Evolutionary conservation across 208 protist genomes (phyloP), one percentile per base, ranked within the genome.

Genomic region (Leishmania guyanensis): DNA sequence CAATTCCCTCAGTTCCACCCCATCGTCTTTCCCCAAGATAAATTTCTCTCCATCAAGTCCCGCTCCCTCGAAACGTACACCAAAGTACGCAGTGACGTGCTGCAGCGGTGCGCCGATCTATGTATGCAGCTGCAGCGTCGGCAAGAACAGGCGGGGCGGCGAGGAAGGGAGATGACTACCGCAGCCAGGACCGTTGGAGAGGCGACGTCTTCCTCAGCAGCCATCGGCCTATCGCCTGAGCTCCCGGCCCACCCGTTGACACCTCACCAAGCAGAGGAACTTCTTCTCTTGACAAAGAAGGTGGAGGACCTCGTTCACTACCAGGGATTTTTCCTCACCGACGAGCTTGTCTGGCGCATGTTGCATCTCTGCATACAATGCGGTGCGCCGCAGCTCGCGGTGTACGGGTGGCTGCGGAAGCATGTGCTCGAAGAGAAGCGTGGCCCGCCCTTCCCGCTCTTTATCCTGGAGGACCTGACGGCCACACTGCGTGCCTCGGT

Each of bases 21-120:
- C 26, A 68, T 87, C 14, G 84, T 83, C 0, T 96, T 95, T 53
- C 83, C 83, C 64, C 84, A 89, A 29, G 93, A 93, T 46, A 96
- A 95, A 75, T 96, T 95, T 78, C 88, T 96, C 48, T 94, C 93
- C 16, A 91, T 96, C 65, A 91, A 94, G 72, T 92, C 81, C 14
- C 90, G 93, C 53, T 89, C 86, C 0, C 76, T 87, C 5, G 91
- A 93, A 26, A 84, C 62, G 26, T 95, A 90, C 69, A 85, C 91
- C 51, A 83, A 86, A 36, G 68, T 84, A n/a, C 90, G 87, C 29
- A 51, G 83, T n/a, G 87, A 90, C 50, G 74, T 93, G 33, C 75
- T 94, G 22, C 75, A 84, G 79, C 84, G 90, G 2, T 78, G 81
- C 36, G 82, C 80, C 10, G 80, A 91, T 68, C 68, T 84, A 43